phyloP scores from a whole-genome alignment of 179 eudicot genomes.

The Carnegiea gigantea region DNA sequence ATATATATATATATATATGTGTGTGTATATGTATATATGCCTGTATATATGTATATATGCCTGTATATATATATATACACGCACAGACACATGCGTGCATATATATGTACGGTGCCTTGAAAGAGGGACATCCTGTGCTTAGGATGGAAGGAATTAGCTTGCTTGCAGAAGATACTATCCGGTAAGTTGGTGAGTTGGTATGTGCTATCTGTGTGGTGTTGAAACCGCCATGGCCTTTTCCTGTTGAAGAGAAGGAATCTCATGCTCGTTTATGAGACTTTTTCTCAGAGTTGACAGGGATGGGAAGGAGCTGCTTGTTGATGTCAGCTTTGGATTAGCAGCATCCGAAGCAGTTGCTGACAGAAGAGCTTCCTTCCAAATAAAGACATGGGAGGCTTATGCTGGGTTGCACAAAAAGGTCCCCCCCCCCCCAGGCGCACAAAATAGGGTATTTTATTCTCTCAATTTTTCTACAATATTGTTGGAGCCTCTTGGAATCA shows the following conservation, averaged over 20 bases:
- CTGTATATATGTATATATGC: too few relatives aligned
- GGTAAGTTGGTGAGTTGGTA: constrained; percentile 37
- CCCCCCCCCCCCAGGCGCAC: background rate
- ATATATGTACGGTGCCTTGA: constrained; percentile 52
- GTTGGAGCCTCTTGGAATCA: too few relatives aligned
- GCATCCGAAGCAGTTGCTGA: constrained; percentile 94
- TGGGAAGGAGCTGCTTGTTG: constrained; percentile 89
- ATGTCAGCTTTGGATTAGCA: constrained; percentile 81
- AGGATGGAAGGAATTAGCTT: constrained; percentile 89
- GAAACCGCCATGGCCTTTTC: background rate
- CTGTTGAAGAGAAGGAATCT: background rate
- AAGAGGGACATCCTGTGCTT: constrained; percentile 85
- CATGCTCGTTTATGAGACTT: constrained; percentile 22
- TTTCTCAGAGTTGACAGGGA: constrained; percentile 71
- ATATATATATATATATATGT: too few relatives aligned
- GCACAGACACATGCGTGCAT: too few relatives aligned
- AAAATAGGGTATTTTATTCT: background rate
- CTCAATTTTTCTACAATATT: too few relatives aligned
- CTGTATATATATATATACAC: too few relatives aligned
- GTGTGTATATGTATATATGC: too few relatives aligned
- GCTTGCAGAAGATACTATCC: constrained; percentile 87
- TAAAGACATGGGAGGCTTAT: constrained; percentile 91
- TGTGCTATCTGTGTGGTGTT: background rate
- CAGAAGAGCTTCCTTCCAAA: constrained; percentile 70
- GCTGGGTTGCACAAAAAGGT: constrained; percentile 88